These are phyloP conservation scores for Fusarium nelsonii DNA, from an alignment of 2,329 filamentous ascomycete genomes.

Conservation along the genomic window DNA sequence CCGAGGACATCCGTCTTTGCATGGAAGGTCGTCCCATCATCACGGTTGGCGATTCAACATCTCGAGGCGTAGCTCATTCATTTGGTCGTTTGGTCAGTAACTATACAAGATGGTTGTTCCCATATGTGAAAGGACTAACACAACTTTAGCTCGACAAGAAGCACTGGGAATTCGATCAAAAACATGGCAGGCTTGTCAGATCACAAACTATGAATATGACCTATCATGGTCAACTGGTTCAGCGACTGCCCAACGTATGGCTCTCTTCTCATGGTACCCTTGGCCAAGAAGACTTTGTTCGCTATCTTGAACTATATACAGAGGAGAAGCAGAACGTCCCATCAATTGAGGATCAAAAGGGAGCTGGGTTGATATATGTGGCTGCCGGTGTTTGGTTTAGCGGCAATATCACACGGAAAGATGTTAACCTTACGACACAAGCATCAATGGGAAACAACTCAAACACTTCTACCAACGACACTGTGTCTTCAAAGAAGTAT, in stretches of 20 bases:
- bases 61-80: constrained; percentile 70
- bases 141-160: too few relatives aligned
- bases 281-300: neutral
- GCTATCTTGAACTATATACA: neutral
- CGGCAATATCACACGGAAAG: neutral
- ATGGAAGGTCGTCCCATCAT: constrained; percentile 63
- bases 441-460: neutral
- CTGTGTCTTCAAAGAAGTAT: neutral
- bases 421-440: too few relatives aligned
- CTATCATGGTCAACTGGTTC: constrained; percentile 9
- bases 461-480: neutral
- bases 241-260: constrained; percentile 1
- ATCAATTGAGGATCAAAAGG: neutral
- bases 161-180: too few relatives aligned
- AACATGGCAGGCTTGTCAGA: fast-evolving
- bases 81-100: constrained; percentile 43
- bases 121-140: too few relatives aligned
- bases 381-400: neutral
- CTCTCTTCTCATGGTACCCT: neutral
- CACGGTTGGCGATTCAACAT: constrained; percentile 70
- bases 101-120: too few relatives aligned
- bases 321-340: neutral
- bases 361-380: neutral
- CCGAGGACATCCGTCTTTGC: constrained; percentile 64
- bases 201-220: constrained; percentile 5